These are phyloP conservation scores for Phytomonas francai DNA, from an alignment of 208 protist species.

Conservation along the genomic window DNA sequence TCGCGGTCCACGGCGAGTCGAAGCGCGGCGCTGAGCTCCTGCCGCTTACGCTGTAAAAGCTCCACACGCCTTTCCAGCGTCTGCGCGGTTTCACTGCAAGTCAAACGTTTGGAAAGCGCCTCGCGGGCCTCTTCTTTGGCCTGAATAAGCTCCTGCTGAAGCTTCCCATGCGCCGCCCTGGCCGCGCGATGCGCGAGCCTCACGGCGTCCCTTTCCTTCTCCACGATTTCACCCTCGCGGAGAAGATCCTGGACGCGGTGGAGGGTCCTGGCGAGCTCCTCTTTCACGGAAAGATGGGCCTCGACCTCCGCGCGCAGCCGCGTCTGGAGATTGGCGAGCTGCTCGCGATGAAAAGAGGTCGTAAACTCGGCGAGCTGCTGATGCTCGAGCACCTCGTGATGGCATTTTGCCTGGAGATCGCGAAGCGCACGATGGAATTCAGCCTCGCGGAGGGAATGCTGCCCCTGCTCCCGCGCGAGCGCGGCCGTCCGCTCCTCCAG, in stretches of 20 bases:
- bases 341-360: slow-evolving; percentile 8
- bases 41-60: slow-evolving; percentile 7
- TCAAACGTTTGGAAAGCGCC: neutral
- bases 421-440: slow-evolving; percentile 16
- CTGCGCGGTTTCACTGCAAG: neutral
- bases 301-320: neutral
- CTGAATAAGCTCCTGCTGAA: neutral
- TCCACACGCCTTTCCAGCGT: slow-evolving; percentile 11
- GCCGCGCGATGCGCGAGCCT: slow-evolving; percentile 3
- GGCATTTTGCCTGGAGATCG: slow-evolving; percentile 15
- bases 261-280: slow-evolving; percentile 20
- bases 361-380: slow-evolving; percentile 35
- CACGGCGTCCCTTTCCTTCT: slow-evolving; percentile 3
- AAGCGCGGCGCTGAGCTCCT: neutral
- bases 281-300: slow-evolving; percentile 17
- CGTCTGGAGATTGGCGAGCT: slow-evolving; percentile 9
- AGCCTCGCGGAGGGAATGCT: slow-evolving; percentile 22
- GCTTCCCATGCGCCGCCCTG: neutral
- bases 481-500: slow-evolving; percentile 16
- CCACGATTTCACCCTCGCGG: slow-evolving; percentile 9
- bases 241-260: slow-evolving; percentile 6
- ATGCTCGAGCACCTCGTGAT: slow-evolving; percentile 51
- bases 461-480: slow-evolving; percentile 22
- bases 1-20: neutral
- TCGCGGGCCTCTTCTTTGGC: neutral